Base-by-base conservation (phyloP, 768 basidiomycete genomes). In the Boletus subparvulus region DNA sequence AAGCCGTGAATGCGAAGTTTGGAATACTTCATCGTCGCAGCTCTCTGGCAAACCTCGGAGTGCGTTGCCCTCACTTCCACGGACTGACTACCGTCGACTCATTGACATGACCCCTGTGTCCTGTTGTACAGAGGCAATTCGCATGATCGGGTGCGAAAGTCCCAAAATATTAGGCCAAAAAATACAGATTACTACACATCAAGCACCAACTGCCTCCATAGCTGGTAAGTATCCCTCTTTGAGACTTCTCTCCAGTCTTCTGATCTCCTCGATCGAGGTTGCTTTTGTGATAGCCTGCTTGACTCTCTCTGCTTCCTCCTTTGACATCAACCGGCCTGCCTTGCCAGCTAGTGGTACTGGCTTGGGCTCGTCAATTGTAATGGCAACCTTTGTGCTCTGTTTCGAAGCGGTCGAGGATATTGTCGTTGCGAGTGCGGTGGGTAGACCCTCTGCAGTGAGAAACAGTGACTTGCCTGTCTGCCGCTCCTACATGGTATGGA, bases 181-280 rank as follows among this genome's bases (percentile, higher is more conserved):
- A 73, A 71, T 73, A 76, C 69, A 72, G 58, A 56, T 63, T 56
- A 65, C 65, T 60, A 62, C 52, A 64, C 56, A 59, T 83, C 74
- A 92, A 74, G 90, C 90, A 41, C 90, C 89, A 54, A 91, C 84
- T 49, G 83, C 80, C 67, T 90, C 89, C 75, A 87, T 79, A 56
- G 83, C 80, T 47, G 92, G 91, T 73, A 93, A 73, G 72, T 88
- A 92, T 43, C 93, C 93, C 67, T 94, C 92, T 65, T 84, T 82
- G 64, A 94, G 73, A 69, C 83, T 88, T 74, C 90, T 82, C 73
- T 94, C 92, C 61, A 94, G 69, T 66, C 83, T 82, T 72, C 88
- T 82, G 65, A 95, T 86, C 74, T 96, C 93, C 69, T 96, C 93
- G 62, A 92, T 83, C 47, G 90, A 94, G 35, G 87, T 90, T n/a